These are phyloP conservation scores for Lipomyces kockii DNA, from an alignment of 805 yeast species.

Conservation along the genomic window DNA sequence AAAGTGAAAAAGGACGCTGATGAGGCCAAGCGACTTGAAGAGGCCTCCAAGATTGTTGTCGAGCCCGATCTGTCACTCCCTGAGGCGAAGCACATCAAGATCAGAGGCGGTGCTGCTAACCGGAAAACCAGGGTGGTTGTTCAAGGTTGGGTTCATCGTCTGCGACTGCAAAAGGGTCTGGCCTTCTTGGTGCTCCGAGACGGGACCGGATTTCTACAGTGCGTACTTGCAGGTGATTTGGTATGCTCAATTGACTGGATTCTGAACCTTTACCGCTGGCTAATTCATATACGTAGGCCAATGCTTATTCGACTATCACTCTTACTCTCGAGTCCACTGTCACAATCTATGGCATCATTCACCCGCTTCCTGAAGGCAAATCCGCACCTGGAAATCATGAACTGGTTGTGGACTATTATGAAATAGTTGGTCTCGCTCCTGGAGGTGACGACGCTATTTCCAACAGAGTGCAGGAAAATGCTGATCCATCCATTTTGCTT, in stretches of 20 bases:
- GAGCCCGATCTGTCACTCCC: slow-evolving; percentile 77
- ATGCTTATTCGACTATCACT: slow-evolving; percentile 80
- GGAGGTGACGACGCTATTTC: slow-evolving; percentile 93
- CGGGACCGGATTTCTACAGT: slow-evolving; percentile 89
- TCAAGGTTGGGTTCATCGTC: slow-evolving; percentile 95
- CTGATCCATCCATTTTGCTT: slow-evolving; percentile 87
- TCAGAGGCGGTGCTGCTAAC: slow-evolving; percentile 56
- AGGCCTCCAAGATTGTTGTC: slow-evolving; percentile 76
- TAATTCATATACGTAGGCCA: slow-evolving; percentile 52
- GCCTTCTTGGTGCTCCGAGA: slow-evolving; percentile 92
- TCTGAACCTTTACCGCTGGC: background rate
- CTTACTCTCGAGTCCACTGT: slow-evolving; percentile 90
- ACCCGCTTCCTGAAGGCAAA: slow-evolving; percentile 91
- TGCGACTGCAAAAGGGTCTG: slow-evolving; percentile 89
- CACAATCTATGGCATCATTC: slow-evolving; percentile 75
- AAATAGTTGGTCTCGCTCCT: slow-evolving; percentile 91
- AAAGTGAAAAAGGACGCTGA: slow-evolving; percentile 65
- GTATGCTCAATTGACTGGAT: slow-evolving; percentile 5
- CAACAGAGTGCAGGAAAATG: slow-evolving; percentile 82
- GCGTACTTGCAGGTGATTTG: slow-evolving; percentile 85
- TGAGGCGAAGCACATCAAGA: slow-evolving; percentile 67
- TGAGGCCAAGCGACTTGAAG: slow-evolving; percentile 75
- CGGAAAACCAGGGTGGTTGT: slow-evolving; percentile 75
- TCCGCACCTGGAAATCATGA: slow-evolving; percentile 98
- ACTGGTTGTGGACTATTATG: slow-evolving; percentile 86